Percentiles rank a stretch among this genome's conserved stretches.
Evolutionary conservation across 129 eudicot species (phyloP).

Genomic region (Escallonia herrerae): DNA sequence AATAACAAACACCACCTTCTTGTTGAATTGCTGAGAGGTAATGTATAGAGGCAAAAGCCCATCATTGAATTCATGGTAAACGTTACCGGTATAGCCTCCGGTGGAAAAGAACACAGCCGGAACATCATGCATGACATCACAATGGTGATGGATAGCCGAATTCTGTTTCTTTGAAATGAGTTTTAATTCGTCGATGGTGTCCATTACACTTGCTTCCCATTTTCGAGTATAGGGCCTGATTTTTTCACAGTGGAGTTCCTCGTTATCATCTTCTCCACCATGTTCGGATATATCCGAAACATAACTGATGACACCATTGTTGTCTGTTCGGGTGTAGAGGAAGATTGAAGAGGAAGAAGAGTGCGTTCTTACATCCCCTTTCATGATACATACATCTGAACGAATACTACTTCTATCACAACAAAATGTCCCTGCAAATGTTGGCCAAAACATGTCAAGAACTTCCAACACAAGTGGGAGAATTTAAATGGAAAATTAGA

Average conservation of each 20-base stretch:
- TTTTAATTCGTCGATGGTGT: slow-evolving; percentile 59
- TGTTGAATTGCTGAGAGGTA: slow-evolving; percentile 76
- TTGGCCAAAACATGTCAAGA: background rate
- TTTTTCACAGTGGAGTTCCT: slow-evolving; percentile 48
- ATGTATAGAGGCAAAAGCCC: slow-evolving; percentile 83
- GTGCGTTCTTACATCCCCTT: slow-evolving; percentile 87
- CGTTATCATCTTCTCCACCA: slow-evolving; percentile 10
- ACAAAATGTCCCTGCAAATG: slow-evolving; percentile 75
- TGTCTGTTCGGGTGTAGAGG: slow-evolving; percentile 34
- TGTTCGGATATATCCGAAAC: background rate
- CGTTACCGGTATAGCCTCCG: slow-evolving; percentile 95
- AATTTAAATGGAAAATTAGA: no score
- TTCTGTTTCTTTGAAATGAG: slow-evolving; percentile 40
- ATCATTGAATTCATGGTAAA: slow-evolving; percentile 91
- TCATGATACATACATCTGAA: slow-evolving; percentile 76
- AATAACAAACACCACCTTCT: slow-evolving; percentile 85
- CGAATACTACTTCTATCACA: slow-evolving; percentile 79
- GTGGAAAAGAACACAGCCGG: slow-evolving; percentile 98
- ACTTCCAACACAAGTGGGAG: background rate
- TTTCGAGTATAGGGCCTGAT: slow-evolving; percentile 84
- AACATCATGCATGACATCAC: slow-evolving; percentile 77
- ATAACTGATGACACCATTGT: slow-evolving; percentile 8
- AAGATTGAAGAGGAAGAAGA: slow-evolving; percentile 58
- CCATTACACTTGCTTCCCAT: slow-evolving; percentile 84
- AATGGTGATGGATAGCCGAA: slow-evolving; percentile 18